Base-by-base conservation (phyloP, 148 eudicot genomes). In the Rhododendron ferrugineum region DNA sequence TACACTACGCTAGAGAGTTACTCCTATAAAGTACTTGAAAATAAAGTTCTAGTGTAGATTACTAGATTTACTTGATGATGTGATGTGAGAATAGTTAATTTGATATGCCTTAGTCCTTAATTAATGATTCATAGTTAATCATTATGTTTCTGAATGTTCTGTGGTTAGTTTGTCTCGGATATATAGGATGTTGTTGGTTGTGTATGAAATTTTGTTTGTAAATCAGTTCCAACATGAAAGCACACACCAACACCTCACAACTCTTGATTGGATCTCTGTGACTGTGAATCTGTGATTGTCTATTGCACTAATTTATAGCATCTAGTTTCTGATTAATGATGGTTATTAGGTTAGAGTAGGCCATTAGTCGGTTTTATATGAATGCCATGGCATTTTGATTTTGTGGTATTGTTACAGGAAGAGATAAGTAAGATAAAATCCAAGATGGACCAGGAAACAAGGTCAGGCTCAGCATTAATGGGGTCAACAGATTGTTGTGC, bases 341-440 rank as follows among this genome's bases (percentile, higher is more conserved):
- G 36, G 36, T 11, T 68, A 13, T 30, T 28, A 30, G 74, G 36
- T 68, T 68, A 28, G 6, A 28, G 9, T 28, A 68, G 18, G 74
- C 15, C 36, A 68, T 68, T 30, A 68, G 74, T 10, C 13, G 16
- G 74, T 30, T 14, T 60, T 32, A 30, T 30, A 5, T 13, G 75
- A 70, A 70, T 70, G 37, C n/a, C 78, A 70, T 44, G 37, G 44
- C 22, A 14, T 79, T 32, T 28, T 28, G 18, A 23, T 79, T 30
- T 30, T 30, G 37, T 26, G 40, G 46, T 81, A 36, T 74, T 22
- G 28, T 50, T 84, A 47, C 91, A 92, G 95, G 93, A 85, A 73
- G 90, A 95, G 28, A 85, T 89, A 50, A 87, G 44, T 58, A 84
- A 76, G 79, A 82, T 91, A 56, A 86, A 30, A 50, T 77, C 86